Evolutionary conservation across 495 filamentous ascomycete species (phyloP).

Genomic region (Aspergillus leporis): DNA sequence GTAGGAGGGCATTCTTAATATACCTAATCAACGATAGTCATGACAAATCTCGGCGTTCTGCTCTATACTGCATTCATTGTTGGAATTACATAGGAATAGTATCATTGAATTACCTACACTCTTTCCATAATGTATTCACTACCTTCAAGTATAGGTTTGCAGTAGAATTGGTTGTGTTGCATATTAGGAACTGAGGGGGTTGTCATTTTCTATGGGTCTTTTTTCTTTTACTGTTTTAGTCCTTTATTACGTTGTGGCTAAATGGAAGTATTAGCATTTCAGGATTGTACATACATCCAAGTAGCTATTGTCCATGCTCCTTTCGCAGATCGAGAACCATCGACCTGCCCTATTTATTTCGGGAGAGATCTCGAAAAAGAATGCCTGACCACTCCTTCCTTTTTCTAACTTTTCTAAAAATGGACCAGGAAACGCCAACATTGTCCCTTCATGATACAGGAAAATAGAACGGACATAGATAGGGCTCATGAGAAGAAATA

Average conservation of each 20-base stretch:
- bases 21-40: conserved; percentile 34
- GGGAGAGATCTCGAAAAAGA: background rate
- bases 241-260: background rate
- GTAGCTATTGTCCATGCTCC: background rate
- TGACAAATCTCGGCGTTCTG: conserved; percentile 11
- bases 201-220: background rate
- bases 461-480: conserved; percentile 1
- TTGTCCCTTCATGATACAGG: conserved; percentile 12
- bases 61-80: background rate
- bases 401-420: conserved; percentile 10
- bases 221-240: background rate
- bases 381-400: conserved; percentile 5
- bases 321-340: background rate
- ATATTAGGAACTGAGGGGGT: background rate
- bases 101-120: background rate
- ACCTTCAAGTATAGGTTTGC: background rate
- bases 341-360: background rate
- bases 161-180: background rate
- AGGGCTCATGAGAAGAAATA: conserved; percentile 5
- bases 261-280: background rate
- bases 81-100: background rate
- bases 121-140: background rate
- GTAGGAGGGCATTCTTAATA: conserved; percentile 13
- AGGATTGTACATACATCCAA: background rate
- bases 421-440: conserved; percentile 13